Conservation (phyloP, 2,329 filamentous ascomycete species). For the Arthrobotrys entomopaga region DNA sequence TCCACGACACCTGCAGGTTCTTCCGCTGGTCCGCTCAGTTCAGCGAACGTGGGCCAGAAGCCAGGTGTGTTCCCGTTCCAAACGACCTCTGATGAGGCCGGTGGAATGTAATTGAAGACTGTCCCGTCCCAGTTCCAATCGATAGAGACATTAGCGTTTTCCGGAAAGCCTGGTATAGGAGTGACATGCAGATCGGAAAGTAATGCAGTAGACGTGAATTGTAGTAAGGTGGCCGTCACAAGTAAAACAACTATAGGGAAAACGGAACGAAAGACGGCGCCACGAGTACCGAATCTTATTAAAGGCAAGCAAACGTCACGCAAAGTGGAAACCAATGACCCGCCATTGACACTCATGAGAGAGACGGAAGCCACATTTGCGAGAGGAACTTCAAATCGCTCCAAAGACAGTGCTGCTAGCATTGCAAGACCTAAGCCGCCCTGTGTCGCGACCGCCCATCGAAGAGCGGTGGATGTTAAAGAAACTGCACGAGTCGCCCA, state of each 20-base stretch:
- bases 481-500: slow-evolving; percentile 25
- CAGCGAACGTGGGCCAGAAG: slow-evolving; percentile 28
- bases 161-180: slow-evolving; percentile 6
- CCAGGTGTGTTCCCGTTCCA: slow-evolving; percentile 22
- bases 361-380: slow-evolving; percentile 18
- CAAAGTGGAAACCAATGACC: slow-evolving; percentile 12
- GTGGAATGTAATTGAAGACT: not conserved
- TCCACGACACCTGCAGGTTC: slow-evolving; percentile 14
- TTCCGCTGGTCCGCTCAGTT: slow-evolving; percentile 4
- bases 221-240: slow-evolving; percentile 14
- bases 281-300: slow-evolving; percentile 12
- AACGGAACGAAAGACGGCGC: slow-evolving; percentile 20
- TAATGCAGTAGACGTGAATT: slow-evolving; percentile 27
- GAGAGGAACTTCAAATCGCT: slow-evolving; percentile 26
- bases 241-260: slow-evolving; percentile 18
- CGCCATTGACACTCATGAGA: slow-evolving; percentile 30
- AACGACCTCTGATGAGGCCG: slow-evolving; percentile 7
- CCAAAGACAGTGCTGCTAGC: slow-evolving; percentile 24
- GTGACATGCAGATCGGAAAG: slow-evolving; percentile 17
- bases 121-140: slow-evolving; percentile 23
- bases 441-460: slow-evolving; percentile 32
- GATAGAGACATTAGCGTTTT: not conserved
- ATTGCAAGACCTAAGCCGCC: slow-evolving; percentile 21
- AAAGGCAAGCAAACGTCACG: slow-evolving; percentile 29
- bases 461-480: slow-evolving; percentile 22